Evolutionary conservation across 345 rosid genomes (phyloP).

Genomic region (Euphorbia pulcherrima): DNA sequence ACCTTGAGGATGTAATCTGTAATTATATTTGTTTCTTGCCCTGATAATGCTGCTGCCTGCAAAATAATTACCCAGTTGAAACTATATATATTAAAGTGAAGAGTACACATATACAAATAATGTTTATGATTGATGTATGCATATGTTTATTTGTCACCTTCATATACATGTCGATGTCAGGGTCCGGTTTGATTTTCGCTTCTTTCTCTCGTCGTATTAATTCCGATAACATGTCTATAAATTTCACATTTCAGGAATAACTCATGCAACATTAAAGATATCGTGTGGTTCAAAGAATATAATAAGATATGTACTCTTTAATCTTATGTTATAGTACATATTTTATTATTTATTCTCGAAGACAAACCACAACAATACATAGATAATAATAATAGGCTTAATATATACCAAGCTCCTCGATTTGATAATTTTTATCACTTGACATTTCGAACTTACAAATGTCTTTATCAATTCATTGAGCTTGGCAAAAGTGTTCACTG

Average conservation of each 20-base stretch:
- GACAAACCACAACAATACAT: no score
- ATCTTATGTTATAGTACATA: no score
- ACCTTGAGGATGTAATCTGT: constrained; percentile 84
- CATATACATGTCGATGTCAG: constrained; percentile 81
- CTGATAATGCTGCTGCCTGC: constrained; percentile 68
- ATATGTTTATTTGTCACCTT: constrained; percentile 31
- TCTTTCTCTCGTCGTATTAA: constrained; percentile 70
- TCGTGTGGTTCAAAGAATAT: no score
- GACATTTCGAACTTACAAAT: no score
- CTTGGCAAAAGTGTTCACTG: no score
- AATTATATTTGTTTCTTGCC: constrained; percentile 56
- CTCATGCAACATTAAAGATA: not conserved
- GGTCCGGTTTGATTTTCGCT: constrained; percentile 80
- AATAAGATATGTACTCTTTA: not conserved
- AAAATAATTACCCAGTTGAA: not conserved
- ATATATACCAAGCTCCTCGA: no score
- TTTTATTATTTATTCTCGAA: no score
- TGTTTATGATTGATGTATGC: no score
- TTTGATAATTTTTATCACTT: no score
- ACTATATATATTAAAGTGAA: not conserved
- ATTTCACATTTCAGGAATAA: not conserved
- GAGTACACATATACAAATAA: not conserved
- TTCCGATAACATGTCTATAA: constrained; percentile 65
- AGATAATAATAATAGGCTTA: no score
- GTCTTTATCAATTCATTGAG: no score